Evolutionary conservation across 106 monocot species (phyloP).

Genomic region (Narthecium ossifragum): DNA sequence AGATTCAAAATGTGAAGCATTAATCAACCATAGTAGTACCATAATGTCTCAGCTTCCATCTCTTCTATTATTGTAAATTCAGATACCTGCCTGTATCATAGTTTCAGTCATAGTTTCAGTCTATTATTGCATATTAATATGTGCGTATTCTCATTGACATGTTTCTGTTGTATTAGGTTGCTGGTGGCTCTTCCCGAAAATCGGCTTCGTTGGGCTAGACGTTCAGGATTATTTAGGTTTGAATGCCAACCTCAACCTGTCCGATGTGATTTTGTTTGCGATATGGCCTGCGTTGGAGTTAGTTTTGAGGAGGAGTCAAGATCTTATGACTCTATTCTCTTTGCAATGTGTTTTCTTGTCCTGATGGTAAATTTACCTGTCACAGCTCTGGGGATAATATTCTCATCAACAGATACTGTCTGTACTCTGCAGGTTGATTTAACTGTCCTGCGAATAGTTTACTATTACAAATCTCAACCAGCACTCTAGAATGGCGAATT

Average conservation of each 20-base stretch:
- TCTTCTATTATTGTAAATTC: neutral
- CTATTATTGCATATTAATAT: too few relatives aligned
- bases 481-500: too few relatives aligned
- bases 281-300: neutral
- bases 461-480: too few relatives aligned
- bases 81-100: neutral
- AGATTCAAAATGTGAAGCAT: too few relatives aligned
- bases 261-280: too few relatives aligned
- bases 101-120: too few relatives aligned
- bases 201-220: slow-evolving; percentile 56
- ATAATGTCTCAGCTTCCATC: too few relatives aligned
- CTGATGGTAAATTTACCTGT: too few relatives aligned
- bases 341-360: slow-evolving; percentile 13
- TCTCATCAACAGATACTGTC: slow-evolving; percentile 84
- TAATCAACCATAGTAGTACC: too few relatives aligned
- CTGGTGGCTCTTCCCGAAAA: slow-evolving; percentile 77
- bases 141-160: too few relatives aligned
- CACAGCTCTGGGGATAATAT: slow-evolving; percentile 79
- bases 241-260: neutral
- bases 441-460: too few relatives aligned
- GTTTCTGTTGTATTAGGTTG: slow-evolving; percentile 32
- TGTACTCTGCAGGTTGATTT: slow-evolving; percentile 81
- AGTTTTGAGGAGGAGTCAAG: neutral
- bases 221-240: slow-evolving; percentile 66
- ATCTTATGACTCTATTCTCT: too few relatives aligned